These are phyloP conservation scores for Diddensiella santjacobensis DNA, from an alignment of 805 yeast species.

Conservation along the genomic window DNA sequence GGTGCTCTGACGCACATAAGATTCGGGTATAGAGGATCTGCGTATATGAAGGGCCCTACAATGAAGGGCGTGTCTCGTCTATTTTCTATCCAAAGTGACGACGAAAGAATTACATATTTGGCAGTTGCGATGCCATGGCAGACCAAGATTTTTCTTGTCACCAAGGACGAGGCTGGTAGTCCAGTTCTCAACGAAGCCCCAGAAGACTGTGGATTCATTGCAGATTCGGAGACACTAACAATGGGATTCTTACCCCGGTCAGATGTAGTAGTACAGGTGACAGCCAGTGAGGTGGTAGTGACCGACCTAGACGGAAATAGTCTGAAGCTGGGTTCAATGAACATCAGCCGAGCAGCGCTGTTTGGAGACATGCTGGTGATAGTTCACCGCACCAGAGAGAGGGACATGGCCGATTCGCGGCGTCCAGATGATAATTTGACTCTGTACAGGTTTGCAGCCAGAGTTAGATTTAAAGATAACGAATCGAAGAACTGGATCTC, in stretches of 20 bases:
- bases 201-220: constrained; percentile 11
- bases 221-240: constrained; percentile 7
- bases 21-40: constrained; percentile 14
- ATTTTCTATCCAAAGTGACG: constrained; percentile 6
- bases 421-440: not conserved
- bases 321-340: not conserved
- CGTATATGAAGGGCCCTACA: constrained; percentile 14
- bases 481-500: not conserved
- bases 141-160: constrained; percentile 8
- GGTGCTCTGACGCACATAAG: constrained; percentile 18
- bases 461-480: too few species aligned
- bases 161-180: constrained; percentile 1
- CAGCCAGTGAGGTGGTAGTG: constrained; percentile 1
- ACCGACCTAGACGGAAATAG: constrained; percentile 10
- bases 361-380: not conserved
- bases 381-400: not conserved
- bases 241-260: constrained; percentile 5
- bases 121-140: constrained; percentile 13
- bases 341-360: not conserved
- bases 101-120: constrained; percentile 3
- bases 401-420: not conserved
- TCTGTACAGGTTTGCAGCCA: not conserved
- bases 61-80: constrained; percentile 12
- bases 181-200: constrained; percentile 11
- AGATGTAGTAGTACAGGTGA: constrained; percentile 9